Evolutionary conservation across 176 grass and related monocot species (phyloP).

Genomic region (Musa beccarii): DNA sequence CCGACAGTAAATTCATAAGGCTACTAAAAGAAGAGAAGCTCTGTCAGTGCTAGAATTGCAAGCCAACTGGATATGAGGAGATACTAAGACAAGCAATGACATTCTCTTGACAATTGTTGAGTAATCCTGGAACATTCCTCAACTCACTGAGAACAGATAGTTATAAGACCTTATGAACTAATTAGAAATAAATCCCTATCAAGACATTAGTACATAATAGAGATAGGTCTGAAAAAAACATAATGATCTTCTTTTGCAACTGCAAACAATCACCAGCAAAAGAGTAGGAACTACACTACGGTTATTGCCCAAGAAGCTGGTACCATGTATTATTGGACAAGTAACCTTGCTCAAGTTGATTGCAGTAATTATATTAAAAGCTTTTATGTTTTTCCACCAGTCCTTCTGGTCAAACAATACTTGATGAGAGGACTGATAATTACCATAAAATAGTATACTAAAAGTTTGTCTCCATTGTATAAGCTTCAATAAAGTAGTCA

Average conservation of each 20-base stretch:
- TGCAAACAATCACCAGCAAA: neutral
- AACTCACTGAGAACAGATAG: neutral
- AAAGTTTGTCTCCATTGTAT: too few relatives aligned
- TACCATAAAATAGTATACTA: too few relatives aligned
- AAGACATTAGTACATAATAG: too few relatives aligned
- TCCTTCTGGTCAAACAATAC: too few relatives aligned
- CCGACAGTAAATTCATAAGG: conserved; percentile 95
- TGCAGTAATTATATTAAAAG: too few relatives aligned
- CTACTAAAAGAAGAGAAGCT: conserved; percentile 49
- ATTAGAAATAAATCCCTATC: too few relatives aligned
- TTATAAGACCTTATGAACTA: neutral
- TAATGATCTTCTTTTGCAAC: neutral
- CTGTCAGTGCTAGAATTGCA: neutral
- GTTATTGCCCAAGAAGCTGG: neutral
- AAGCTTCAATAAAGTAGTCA: too few relatives aligned
- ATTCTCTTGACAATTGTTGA: neutral
- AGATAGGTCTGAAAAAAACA: neutral
- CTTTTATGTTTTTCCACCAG: too few relatives aligned
- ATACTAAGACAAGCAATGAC: neutral
- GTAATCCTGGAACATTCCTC: neutral
- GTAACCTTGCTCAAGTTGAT: neutral
- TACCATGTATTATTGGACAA: neutral
- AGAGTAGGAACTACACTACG: neutral
- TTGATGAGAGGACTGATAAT: neutral
- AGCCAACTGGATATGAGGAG: neutral